Percentiles rank a stretch among this genome's conserved stretches.
These are phyloP conservation scores for Rosa chinensis DNA, from an alignment of 306 rosid species.

Conservation along the genomic window DNA sequence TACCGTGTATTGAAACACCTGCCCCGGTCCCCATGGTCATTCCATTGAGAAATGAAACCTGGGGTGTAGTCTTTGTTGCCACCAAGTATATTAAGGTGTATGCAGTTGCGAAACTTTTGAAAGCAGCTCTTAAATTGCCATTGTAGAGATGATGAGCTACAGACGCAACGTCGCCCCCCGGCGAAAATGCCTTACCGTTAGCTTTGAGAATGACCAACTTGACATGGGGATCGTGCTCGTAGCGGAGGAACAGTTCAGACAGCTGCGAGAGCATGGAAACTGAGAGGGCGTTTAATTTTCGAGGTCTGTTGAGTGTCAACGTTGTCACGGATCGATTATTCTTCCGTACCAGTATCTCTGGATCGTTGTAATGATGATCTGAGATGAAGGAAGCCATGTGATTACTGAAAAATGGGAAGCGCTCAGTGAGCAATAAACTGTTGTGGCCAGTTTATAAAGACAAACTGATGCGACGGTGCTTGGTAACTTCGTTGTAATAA, in stretches of 20 bases:
- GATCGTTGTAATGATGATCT: background rate
- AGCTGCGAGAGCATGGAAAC: conserved; percentile 56
- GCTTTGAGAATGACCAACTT: conserved; percentile 63
- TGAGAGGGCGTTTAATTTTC: conserved; percentile 61
- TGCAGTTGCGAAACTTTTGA: background rate
- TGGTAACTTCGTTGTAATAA: background rate
- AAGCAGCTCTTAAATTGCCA: conserved; percentile 45
- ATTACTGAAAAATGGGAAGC: background rate
- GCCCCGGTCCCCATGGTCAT: conserved; percentile 84
- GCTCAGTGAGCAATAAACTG: background rate
- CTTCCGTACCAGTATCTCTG: background rate
- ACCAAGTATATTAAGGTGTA: conserved; percentile 36
- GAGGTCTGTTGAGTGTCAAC: conserved; percentile 60
- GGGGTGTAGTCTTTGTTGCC: conserved; percentile 61
- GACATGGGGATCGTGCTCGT: conserved; percentile 44
- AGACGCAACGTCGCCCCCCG: conserved; percentile 66
- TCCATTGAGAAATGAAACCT: conserved; percentile 78
- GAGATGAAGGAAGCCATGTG: background rate
- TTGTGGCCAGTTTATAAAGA: background rate
- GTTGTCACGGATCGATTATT: background rate
- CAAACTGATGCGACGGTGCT: background rate
- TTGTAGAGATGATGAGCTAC: conserved; percentile 30
- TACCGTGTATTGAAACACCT: conserved; percentile 66
- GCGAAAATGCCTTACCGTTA: conserved; percentile 71
- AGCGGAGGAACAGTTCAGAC: conserved; percentile 39